Evolutionary conservation across 495 filamentous ascomycete genomes (phyloP).

Genomic region (Aspergillus haitiensis): DNA sequence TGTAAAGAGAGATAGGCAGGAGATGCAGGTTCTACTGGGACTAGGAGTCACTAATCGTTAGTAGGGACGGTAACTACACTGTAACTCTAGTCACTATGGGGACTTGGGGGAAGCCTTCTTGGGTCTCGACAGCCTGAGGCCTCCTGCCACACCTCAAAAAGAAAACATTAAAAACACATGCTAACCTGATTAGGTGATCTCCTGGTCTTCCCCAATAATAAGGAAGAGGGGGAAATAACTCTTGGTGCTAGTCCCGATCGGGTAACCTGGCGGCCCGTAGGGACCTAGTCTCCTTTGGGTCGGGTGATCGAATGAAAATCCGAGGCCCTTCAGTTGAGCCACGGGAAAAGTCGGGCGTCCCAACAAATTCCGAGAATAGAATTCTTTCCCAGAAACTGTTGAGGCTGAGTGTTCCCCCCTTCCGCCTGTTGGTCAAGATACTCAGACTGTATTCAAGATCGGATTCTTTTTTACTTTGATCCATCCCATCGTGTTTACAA

Average conservation of each 20-base stretch:
- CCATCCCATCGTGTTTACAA: too few relatives aligned
- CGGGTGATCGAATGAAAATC: slow-evolving; percentile 20
- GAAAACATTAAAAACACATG: too few relatives aligned
- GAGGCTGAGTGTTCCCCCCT: slow-evolving; percentile 1
- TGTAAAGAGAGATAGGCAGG: background rate
- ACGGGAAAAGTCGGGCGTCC: slow-evolving; percentile 27
- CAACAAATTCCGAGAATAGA: slow-evolving; percentile 5
- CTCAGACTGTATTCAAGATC: too few relatives aligned
- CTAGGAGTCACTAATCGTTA: slow-evolving; percentile 4
- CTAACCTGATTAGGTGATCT: too few relatives aligned
- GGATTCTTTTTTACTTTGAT: too few relatives aligned
- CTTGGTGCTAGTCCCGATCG: slow-evolving; percentile 17
- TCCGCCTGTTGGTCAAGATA: background rate
- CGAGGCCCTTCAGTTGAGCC: slow-evolving; percentile 24
- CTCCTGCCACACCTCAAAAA: background rate
- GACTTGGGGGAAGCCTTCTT: background rate
- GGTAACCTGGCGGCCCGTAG: slow-evolving; percentile 1
- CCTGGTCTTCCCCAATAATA: too few relatives aligned
- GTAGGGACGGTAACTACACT: slow-evolving; percentile 16
- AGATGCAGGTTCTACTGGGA: slow-evolving; percentile 1
- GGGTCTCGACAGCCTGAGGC: slow-evolving; percentile 13
- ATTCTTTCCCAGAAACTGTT: slow-evolving; percentile 15
- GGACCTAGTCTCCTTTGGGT: slow-evolving; percentile 18
- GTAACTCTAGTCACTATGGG: slow-evolving; percentile 17
- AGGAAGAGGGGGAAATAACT: background rate